These are phyloP conservation scores for Zygoascus tannicola DNA, from an alignment of 805 yeast species.

Conservation along the genomic window DNA sequence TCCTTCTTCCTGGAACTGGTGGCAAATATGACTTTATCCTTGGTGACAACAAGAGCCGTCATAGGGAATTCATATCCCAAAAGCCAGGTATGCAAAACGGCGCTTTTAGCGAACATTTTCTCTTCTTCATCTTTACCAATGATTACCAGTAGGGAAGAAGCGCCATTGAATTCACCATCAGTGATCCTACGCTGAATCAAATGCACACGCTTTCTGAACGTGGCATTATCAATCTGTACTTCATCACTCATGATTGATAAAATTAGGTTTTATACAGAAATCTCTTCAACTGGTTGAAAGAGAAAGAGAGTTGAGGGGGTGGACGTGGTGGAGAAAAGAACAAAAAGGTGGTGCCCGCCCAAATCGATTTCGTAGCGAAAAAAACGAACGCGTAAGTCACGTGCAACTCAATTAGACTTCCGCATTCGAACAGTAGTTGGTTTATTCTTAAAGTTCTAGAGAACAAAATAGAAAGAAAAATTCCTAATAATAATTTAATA, in stretches of 20 bases:
- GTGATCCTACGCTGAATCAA: slow-evolving; percentile 19
- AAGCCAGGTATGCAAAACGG: slow-evolving; percentile 83
- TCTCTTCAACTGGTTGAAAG: too few species aligned
- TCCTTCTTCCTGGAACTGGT: slow-evolving; percentile 82
- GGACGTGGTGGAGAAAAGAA: background rate
- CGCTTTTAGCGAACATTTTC: slow-evolving; percentile 81
- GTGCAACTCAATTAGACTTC: too few species aligned
- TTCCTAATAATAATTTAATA: background rate
- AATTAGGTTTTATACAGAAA: too few species aligned
- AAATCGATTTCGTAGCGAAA: too few species aligned
- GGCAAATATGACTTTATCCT: slow-evolving; percentile 50
- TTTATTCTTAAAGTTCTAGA: too few species aligned
- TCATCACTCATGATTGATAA: slow-evolving; percentile 1
- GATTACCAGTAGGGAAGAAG: slow-evolving; percentile 49
- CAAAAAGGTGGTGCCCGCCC: too few species aligned
- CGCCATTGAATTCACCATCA: slow-evolving; percentile 33
- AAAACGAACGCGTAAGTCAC: too few species aligned
- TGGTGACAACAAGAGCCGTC: slow-evolving; percentile 60
- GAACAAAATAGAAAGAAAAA: background rate
- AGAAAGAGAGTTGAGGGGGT: background rate
- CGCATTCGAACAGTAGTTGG: too few species aligned
- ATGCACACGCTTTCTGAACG: slow-evolving; percentile 27
- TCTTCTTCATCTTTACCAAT: slow-evolving; percentile 84
- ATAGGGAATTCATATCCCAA: slow-evolving; percentile 95
- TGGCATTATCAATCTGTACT: slow-evolving; percentile 22